A percentile compares a stretch with the other conserved stretches of the same genome.
Conservation (phyloP, 768 basidiomycete genomes). For the Chiua virens region DNA sequence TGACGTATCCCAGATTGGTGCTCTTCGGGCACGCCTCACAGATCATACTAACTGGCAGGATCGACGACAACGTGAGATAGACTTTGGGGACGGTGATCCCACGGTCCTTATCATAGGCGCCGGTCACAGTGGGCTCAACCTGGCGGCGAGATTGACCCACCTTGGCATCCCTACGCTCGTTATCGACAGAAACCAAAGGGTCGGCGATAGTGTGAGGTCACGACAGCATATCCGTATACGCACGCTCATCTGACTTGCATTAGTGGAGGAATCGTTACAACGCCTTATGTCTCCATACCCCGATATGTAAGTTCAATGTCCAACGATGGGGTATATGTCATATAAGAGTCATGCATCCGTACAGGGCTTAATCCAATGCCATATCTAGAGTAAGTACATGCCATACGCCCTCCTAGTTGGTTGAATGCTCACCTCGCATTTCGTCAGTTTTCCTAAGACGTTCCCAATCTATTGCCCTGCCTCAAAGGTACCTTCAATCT, state of each 20-base stretch:
- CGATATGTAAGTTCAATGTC: slow-evolving; percentile 41
- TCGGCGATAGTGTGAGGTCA: slow-evolving; percentile 44
- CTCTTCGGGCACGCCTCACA: slow-evolving; percentile 39
- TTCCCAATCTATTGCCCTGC: slow-evolving; percentile 55
- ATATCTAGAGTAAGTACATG: slow-evolving; percentile 46
- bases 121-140: slow-evolving; percentile 63
- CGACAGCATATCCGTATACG: not conserved
- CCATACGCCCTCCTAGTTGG: not conserved
- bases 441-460: slow-evolving; percentile 47
- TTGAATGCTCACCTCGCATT: not conserved
- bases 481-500: slow-evolving; percentile 38
- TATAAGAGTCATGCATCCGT: not conserved
- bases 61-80: slow-evolving; percentile 38
- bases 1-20: slow-evolving; percentile 28
- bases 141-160: slow-evolving; percentile 60
- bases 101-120: slow-evolving; percentile 63
- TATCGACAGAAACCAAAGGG: slow-evolving; percentile 48
- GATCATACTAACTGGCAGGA: slow-evolving; percentile 53
- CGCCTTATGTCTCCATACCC: slow-evolving; percentile 52
- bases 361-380: slow-evolving; percentile 55
- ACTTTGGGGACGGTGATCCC: slow-evolving; percentile 48
- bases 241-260: slow-evolving; percentile 1
- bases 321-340: slow-evolving; percentile 1
- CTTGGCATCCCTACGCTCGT: slow-evolving; percentile 54
- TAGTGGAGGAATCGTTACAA: slow-evolving; percentile 60